Evolutionary conservation across 331 rosid genomes (phyloP), one percentile per base, ranked within the genome.

Genomic region (Saraca asoca): DNA sequence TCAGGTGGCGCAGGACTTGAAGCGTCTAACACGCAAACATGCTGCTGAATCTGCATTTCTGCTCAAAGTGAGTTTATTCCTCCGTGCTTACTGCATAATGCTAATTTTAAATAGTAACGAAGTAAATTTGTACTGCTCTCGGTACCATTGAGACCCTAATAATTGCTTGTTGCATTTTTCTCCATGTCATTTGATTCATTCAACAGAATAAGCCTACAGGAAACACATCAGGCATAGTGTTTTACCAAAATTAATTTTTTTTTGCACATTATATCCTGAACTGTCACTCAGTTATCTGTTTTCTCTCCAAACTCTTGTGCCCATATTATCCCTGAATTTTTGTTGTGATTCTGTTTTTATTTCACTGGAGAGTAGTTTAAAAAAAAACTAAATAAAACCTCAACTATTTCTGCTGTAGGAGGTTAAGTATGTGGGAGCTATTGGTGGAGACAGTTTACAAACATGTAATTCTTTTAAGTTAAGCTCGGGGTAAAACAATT

Each of bases 11-110:
- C 69, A 58, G 75, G 58, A 76, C 49, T 24, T 85, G 45, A 90
- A 93, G 87, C 62, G 7, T 14, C 85, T 86, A 35, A 48, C 85
- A 1, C 19, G 11, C 45, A 83, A 54, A 58, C 95, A 90, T 75
- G 81, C 79, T 42, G 76, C 74, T 7, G 95, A 93, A 81, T 75
- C 74, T 72, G 78, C 73, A 7, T 76, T 59, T 69, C 9, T 85
- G 62, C 79, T 57, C 70, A 68, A 81, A 80, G 96, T 76, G 83
- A 73, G 76, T 72, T 60, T 12, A 5, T 64, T 70, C 9, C 58
- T 11, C 24, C 3, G 0, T 19, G 14, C 35, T 29, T 68, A 7
- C 20, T 35, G n/a, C 12, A 19, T 16, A 1, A 2, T 39, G 43
- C 43, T 7, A 4, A 39, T 58, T 46, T 17, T 16, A 0, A 6